Conservation (phyloP, 2,329 filamentous ascomycete species). For the Colletotrichum liriopes region DNA sequence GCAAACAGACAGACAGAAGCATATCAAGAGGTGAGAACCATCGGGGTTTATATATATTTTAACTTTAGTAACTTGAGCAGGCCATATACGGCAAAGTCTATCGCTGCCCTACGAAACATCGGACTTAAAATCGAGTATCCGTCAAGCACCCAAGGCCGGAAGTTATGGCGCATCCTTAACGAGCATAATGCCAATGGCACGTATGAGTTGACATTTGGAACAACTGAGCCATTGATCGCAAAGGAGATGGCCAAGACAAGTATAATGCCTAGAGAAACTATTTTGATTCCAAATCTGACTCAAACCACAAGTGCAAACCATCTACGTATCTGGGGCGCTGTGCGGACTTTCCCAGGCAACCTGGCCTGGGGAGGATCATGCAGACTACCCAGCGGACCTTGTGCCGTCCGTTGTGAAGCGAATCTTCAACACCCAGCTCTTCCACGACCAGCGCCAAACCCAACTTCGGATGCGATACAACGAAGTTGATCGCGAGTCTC, state of each 20-base stretch:
- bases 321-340: too few relatives aligned
- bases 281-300: too few relatives aligned
- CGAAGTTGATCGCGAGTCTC: too few relatives aligned
- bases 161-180: slow-evolving; percentile 53
- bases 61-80: too few relatives aligned
- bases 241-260: too few relatives aligned
- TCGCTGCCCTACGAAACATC: slow-evolving; percentile 53
- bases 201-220: too few relatives aligned
- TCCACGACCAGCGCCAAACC: slow-evolving; percentile 57
- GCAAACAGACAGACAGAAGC: slow-evolving; percentile 2
- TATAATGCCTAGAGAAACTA: too few relatives aligned
- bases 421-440: slow-evolving; percentile 58
- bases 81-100: slow-evolving; percentile 46
- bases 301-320: too few relatives aligned
- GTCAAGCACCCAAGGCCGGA: slow-evolving; percentile 52
- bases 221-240: too few relatives aligned
- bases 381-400: slow-evolving; percentile 60
- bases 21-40: background rate
- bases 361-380: slow-evolving; percentile 57
- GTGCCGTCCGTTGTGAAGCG: slow-evolving; percentile 58
- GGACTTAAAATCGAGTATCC: slow-evolving; percentile 48
- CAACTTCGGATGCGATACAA: too few relatives aligned
- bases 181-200: too few relatives aligned
- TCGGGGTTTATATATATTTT: too few relatives aligned
- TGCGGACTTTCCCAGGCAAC: slow-evolving; percentile 47